phyloP scores from a whole-genome alignment of 1,139 yeast species.

The Hemisphaericaspora lyxosophila region DNA sequence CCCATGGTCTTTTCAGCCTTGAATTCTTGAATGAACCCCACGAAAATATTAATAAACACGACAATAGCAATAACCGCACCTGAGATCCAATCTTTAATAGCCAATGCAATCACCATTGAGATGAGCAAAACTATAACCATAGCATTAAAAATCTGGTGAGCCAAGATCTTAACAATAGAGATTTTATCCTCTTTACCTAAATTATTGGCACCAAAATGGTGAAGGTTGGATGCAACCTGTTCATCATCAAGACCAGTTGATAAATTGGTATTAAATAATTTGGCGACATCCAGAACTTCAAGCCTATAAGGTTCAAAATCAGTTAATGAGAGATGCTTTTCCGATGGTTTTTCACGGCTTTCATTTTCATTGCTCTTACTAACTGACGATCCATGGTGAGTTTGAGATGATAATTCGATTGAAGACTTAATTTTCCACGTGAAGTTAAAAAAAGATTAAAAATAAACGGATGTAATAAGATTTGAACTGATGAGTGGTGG shows the following conservation, averaged over 20 bases:
- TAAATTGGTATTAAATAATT: constrained; percentile 37
- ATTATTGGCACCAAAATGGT: constrained; percentile 55
- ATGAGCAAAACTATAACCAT: constrained; percentile 75
- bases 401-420: neutral
- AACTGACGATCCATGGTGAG: constrained; percentile 10
- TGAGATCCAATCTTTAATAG: constrained; percentile 76
- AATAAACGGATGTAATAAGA: too few species aligned
- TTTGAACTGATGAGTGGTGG: too few species aligned
- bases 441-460: neutral
- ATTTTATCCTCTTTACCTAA: constrained; percentile 63
- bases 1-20: constrained; percentile 84
- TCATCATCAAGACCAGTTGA: constrained; percentile 48
- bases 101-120: constrained; percentile 74
- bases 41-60: constrained; percentile 60
- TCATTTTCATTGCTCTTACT: constrained; percentile 12
- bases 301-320: constrained; percentile 32
- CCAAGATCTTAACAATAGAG: constrained; percentile 55
- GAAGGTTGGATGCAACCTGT: constrained; percentile 28
- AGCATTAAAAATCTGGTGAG: constrained; percentile 76
- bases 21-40: constrained; percentile 70
- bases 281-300: constrained; percentile 32
- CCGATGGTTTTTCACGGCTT: constrained; percentile 13
- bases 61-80: constrained; percentile 82
- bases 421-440: constrained; percentile 9
- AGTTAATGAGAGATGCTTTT: neutral